A percentile compares a stretch with the other conserved stretches of the same genome.
Conservation (phyloP, 345 rosid genomes). For the Citrus sp. region DNA sequence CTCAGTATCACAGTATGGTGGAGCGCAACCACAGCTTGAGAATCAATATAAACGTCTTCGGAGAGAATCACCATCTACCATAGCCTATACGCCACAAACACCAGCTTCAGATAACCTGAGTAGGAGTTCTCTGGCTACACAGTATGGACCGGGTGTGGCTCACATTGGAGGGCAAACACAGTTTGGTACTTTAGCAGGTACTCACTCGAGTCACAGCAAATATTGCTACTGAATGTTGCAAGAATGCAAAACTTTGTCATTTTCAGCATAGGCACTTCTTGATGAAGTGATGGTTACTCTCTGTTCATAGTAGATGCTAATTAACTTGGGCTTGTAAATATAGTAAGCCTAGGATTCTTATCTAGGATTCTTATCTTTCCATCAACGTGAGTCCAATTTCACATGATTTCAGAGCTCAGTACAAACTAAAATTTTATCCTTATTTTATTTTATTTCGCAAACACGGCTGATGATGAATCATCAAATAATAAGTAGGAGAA, state of each 20-base stretch:
- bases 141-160: background rate
- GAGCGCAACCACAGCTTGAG: background rate
- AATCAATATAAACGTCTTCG: slow-evolving; percentile 18
- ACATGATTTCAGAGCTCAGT: no score
- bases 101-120: background rate
- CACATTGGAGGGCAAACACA: background rate
- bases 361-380: no score
- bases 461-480: no score
- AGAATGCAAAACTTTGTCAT: background rate
- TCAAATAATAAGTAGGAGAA: no score
- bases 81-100: background rate
- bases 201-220: background rate
- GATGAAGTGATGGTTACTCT: background rate
- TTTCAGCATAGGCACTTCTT: background rate
- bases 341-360: no score
- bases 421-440: no score
- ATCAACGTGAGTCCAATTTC: no score
- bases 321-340: no score
- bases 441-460: no score
- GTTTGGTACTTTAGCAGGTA: background rate
- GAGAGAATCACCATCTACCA: background rate
- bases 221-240: background rate
- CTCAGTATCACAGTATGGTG: background rate
- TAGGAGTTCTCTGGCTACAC: background rate
- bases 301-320: no score